Percentiles rank a stretch among this genome's conserved stretches.
Evolutionary conservation across 2,329 filamentous ascomycete species (phyloP).

Genomic region (Alternaria arbusti): DNA sequence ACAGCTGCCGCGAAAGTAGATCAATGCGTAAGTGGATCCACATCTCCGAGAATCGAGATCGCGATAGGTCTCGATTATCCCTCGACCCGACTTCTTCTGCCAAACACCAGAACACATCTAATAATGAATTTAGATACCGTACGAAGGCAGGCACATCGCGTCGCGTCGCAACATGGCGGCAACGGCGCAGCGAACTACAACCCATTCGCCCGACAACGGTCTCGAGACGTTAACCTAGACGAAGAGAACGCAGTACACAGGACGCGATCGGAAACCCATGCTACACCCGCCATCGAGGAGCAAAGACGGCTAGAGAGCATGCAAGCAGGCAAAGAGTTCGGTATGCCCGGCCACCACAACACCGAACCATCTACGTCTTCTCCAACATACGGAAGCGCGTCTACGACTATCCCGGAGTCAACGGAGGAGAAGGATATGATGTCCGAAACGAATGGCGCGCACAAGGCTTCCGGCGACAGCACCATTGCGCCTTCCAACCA

Average conservation of each 20-base stretch:
- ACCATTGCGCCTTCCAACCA: slow-evolving; percentile 23
- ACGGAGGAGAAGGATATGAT: slow-evolving; percentile 13
- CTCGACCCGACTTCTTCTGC: background rate
- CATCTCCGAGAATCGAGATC: slow-evolving; percentile 11
- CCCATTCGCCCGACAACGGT: slow-evolving; percentile 40
- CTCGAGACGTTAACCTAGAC: slow-evolving; percentile 33
- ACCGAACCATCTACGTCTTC: slow-evolving; percentile 36
- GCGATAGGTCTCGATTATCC: background rate
- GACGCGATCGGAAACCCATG: slow-evolving; percentile 33
- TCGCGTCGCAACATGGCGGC: slow-evolving; percentile 35
- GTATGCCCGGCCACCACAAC: slow-evolving; percentile 33
- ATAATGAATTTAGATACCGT: slow-evolving; percentile 39
- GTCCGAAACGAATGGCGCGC: slow-evolving; percentile 15
- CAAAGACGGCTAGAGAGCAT: slow-evolving; percentile 30
- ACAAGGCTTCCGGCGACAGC: slow-evolving; percentile 31
- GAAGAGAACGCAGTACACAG: slow-evolving; percentile 35
- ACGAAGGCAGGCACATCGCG: slow-evolving; percentile 45
- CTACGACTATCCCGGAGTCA: slow-evolving; percentile 11
- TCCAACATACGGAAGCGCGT: slow-evolving; percentile 21
- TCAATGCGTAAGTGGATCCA: slow-evolving; percentile 35
- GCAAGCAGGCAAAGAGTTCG: slow-evolving; percentile 39
- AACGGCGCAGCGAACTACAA: slow-evolving; percentile 41
- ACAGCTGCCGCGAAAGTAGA: slow-evolving; percentile 20
- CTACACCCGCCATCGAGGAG: slow-evolving; percentile 32
- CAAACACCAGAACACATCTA: slow-evolving; percentile 14